Evolutionary conservation across 169 alveolate genomes (phyloP), one percentile per base, ranked within the genome.

Genomic region (Cryptosporidium parvum): DNA sequence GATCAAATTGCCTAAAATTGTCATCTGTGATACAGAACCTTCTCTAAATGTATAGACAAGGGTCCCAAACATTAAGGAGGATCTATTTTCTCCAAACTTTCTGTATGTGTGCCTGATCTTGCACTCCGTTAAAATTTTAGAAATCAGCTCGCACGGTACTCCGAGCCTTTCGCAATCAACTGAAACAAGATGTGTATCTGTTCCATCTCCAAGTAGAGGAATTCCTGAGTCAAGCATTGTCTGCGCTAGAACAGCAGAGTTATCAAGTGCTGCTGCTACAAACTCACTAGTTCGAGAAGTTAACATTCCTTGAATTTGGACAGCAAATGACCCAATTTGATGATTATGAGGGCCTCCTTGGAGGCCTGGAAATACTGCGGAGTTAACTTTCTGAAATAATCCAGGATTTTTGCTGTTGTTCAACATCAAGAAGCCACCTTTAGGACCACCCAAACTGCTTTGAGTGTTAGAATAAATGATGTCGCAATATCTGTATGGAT

Each of bases 321-420:
- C 95, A 4, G 95, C 94, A 39, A 94, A 70, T 6, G 93, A 94
- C 29, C 95, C 92, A 37, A 95, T 95, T 33, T 93, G 84, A 68
- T 86, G 93, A 85, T 96, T 94, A 93, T 97, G 99, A 7, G 99
- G 99, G 14, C 99, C 99, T 5, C 99, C 99, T 85, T 97, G 98
- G 69, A 97, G 94, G 3, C 96, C 95, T 12, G 99, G 99, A 94
- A 97, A 98, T 12, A 98, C 99, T 0, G 99, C 97, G 73, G 94
- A 87, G 91, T 98, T 97, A 75, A 98, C 89, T 72, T 96, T 91
- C 86, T 95, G 91, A 94, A 97, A 91, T 85, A 97, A 58, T 92
- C 85, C 65, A 12, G 91, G 91, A 42, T 80, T 51, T 18, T 70
- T 75, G 2, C 48, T 59, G 37, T 61, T 72, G 23, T 87, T 85